Percentiles rank a stretch among this genome's conserved stretches.
Evolutionary conservation across 768 basidiomycete species (phyloP).

Genomic region (Lyophyllum decastes): DNA sequence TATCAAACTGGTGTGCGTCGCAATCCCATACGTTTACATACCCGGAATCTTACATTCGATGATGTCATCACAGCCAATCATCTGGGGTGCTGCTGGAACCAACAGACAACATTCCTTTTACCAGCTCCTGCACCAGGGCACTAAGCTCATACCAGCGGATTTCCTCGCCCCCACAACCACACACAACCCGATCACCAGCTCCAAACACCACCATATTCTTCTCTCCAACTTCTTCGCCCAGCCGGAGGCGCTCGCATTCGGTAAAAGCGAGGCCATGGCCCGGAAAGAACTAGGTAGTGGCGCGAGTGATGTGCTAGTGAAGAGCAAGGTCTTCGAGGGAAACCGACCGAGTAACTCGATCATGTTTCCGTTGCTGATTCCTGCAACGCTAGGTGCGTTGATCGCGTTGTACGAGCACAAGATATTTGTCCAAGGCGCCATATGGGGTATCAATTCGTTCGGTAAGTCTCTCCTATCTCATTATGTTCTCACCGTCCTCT

Average conservation of each 20-base stretch:
- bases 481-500: slow-evolving; percentile 1
- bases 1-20: slow-evolving; percentile 58
- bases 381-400: slow-evolving; percentile 79
- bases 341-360: slow-evolving; percentile 97
- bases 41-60: background rate
- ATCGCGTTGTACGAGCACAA: slow-evolving; percentile 98
- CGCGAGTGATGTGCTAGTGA: slow-evolving; percentile 83
- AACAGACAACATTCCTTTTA: slow-evolving; percentile 99
- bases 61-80: slow-evolving; percentile 72
- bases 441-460: slow-evolving; percentile 99
- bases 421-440: slow-evolving; percentile 95
- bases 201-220: slow-evolving; percentile 96
- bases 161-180: slow-evolving; percentile 89
- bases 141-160: slow-evolving; percentile 89
- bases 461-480: slow-evolving; percentile 47
- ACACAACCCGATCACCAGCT: slow-evolving; percentile 84
- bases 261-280: slow-evolving; percentile 92
- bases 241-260: slow-evolving; percentile 96
- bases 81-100: slow-evolving; percentile 98
- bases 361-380: slow-evolving; percentile 91
- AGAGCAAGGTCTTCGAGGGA: slow-evolving; percentile 98
- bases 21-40: background rate
- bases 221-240: slow-evolving; percentile 99
- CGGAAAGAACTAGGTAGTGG: slow-evolving; percentile 62
- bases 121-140: slow-evolving; percentile 94